Conservation (phyloP, 768 basidiomycete species). For the Symmetrospora coprosmae region DNA sequence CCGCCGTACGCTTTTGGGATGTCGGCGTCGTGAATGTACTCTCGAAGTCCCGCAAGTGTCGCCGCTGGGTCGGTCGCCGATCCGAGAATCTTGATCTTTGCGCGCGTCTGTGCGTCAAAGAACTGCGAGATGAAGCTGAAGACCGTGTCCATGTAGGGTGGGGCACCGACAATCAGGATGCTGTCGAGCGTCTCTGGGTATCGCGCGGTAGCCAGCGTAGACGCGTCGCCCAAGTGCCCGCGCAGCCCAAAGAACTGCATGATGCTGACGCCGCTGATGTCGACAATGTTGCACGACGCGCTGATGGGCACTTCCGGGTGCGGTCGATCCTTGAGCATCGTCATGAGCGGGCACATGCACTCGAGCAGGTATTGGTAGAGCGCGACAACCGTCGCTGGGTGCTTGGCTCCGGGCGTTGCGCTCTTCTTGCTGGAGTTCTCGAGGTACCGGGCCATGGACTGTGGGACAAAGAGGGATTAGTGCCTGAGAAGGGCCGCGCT, state of each 20-base stretch:
- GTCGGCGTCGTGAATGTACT: slow-evolving; percentile 43
- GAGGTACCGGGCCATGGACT: too few species aligned
- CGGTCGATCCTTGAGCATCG: slow-evolving; percentile 9
- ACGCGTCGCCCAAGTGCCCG: slow-evolving; percentile 59
- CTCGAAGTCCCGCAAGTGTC: slow-evolving; percentile 39
- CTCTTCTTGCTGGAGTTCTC: too few species aligned
- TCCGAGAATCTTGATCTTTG: slow-evolving; percentile 57
- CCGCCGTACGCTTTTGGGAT: slow-evolving; percentile 65
- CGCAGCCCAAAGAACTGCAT: slow-evolving; percentile 56
- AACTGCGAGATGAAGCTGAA: slow-evolving; percentile 10
- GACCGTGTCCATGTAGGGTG: slow-evolving; percentile 60
- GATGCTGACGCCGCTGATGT: slow-evolving; percentile 52
- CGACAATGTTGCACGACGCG: slow-evolving; percentile 47
- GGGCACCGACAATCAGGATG: slow-evolving; percentile 54
- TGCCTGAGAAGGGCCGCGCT: too few species aligned
- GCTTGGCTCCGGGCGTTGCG: too few species aligned
- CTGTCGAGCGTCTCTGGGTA: slow-evolving; percentile 61
- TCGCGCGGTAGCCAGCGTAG: slow-evolving; percentile 57
- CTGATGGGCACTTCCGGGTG: slow-evolving; percentile 9
- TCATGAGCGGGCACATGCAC: background rate
- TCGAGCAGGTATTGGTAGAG: slow-evolving; percentile 6
- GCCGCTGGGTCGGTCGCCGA: background rate
- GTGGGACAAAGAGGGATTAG: too few species aligned
- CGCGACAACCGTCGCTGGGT: background rate
- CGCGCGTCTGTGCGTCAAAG: slow-evolving; percentile 58